Conservation (phyloP, 805 yeast genomes). For the Cyberlindnera nakhonratchasimensis region DNA sequence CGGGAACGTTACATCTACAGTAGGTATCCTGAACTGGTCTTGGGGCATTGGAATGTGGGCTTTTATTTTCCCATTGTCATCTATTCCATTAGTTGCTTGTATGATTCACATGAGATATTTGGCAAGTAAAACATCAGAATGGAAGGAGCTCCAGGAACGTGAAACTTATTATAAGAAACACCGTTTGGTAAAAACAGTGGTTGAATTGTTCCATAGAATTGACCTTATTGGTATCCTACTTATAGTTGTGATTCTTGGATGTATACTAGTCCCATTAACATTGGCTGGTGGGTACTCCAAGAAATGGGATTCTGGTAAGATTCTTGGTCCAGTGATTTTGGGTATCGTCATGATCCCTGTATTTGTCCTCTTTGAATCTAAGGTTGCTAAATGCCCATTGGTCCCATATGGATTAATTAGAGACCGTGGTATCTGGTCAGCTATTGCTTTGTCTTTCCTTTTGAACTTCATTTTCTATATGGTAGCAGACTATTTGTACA, state of each 20-base stretch:
- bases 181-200: slow-evolving; percentile 32
- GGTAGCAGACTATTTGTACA: slow-evolving; percentile 67
- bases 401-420: slow-evolving; percentile 54
- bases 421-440: slow-evolving; percentile 73
- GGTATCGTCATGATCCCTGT: slow-evolving; percentile 60
- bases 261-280: slow-evolving; percentile 69
- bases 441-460: slow-evolving; percentile 53
- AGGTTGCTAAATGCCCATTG: slow-evolving; percentile 55
- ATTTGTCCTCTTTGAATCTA: slow-evolving; percentile 55
- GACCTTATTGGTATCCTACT: slow-evolving; percentile 63
- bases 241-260: slow-evolving; percentile 54
- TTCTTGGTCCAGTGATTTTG: slow-evolving; percentile 66
- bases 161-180: slow-evolving; percentile 37
- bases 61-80: slow-evolving; percentile 61
- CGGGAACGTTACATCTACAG: slow-evolving; percentile 49
- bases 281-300: slow-evolving; percentile 60
- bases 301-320: slow-evolving; percentile 57
- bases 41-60: slow-evolving; percentile 87
- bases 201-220: slow-evolving; percentile 54
- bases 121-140: slow-evolving; percentile 53
- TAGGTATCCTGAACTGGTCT: slow-evolving; percentile 43
- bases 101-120: slow-evolving; percentile 53
- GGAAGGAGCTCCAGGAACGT: slow-evolving; percentile 40
- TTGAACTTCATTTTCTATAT: slow-evolving; percentile 61
- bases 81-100: slow-evolving; percentile 56